Evolutionary conservation across 257 asterid genomes (phyloP).

Genomic region (Capsicum baccatum): DNA sequence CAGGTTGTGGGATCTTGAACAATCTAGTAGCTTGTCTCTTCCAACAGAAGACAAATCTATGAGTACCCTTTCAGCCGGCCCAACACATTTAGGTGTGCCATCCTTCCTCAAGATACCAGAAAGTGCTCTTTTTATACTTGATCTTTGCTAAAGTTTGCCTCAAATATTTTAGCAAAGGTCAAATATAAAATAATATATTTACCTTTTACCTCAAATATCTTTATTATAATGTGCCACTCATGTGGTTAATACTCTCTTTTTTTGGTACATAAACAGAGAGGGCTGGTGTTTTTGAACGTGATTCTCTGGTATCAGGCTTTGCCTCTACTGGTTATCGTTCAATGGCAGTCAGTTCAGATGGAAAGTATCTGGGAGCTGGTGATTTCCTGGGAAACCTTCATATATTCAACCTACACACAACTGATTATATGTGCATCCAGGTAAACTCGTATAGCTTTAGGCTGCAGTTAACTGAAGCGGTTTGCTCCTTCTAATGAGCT

Average conservation of each 20-base stretch:
- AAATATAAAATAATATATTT: background rate
- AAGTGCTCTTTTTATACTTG: constrained; percentile 11
- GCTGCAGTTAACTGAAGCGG: constrained; percentile 26
- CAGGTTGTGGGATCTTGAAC: constrained; percentile 75
- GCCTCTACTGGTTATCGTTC: constrained; percentile 61
- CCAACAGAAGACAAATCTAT: constrained; percentile 37
- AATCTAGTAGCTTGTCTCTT: constrained; percentile 37
- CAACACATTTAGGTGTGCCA: constrained; percentile 51
- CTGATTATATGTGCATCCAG: constrained; percentile 56
- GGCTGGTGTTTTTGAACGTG: constrained; percentile 72
- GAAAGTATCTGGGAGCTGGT: constrained; percentile 75
- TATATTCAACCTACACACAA: constrained; percentile 55
- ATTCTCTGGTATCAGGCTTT: constrained; percentile 53
- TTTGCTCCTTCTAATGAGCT: constrained; percentile 34
- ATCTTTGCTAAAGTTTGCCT: background rate
- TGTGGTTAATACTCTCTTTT: constrained; percentile 24
- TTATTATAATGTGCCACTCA: constrained; percentile 21
- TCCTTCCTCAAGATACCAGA: constrained; percentile 30
- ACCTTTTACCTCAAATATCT: background rate
- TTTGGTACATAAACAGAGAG: constrained; percentile 48
- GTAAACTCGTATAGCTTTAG: constrained; percentile 36
- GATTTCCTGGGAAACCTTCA: constrained; percentile 73
- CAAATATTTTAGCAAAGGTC: background rate
- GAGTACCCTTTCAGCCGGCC: constrained; percentile 32
- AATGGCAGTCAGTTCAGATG: constrained; percentile 74